phyloP scores from a whole-genome alignment of 2,329 filamentous ascomycete genomes.

The Colletotrichum sp. region DNA sequence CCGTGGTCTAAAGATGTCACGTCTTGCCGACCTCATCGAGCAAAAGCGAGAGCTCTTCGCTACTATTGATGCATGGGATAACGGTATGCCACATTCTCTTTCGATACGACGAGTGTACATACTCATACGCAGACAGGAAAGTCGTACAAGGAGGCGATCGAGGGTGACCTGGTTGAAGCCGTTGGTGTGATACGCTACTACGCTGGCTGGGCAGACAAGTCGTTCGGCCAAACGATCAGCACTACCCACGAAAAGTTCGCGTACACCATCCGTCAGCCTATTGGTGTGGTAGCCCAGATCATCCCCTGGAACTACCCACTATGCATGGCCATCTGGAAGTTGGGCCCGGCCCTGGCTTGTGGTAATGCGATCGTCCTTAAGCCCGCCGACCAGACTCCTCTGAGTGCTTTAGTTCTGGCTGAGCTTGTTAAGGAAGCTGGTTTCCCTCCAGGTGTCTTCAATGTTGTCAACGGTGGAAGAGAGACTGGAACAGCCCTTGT shows the following conservation, averaged over 20 bases:
- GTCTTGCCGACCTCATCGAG: constrained; percentile 73
- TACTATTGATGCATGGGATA: constrained; percentile 76
- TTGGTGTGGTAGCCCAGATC: constrained; percentile 65
- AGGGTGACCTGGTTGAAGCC: constrained; percentile 63
- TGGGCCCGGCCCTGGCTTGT: constrained; percentile 39
- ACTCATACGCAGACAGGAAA: constrained; percentile 41
- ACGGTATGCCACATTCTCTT: not conserved
- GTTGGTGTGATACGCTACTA: constrained; percentile 69
- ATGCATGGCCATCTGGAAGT: not conserved
- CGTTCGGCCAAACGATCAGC: constrained; percentile 77
- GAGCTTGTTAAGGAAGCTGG: constrained; percentile 76
- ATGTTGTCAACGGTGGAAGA: constrained; percentile 75
- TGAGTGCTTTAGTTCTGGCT: constrained; percentile 45
- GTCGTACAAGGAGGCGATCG: constrained; percentile 67
- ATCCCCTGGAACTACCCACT: not conserved
- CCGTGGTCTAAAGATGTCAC: constrained; percentile 67
- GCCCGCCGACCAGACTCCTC: not conserved
- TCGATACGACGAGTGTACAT: not conserved
- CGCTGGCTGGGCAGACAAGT: constrained; percentile 79
- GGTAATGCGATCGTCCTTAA: not conserved
- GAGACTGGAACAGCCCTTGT: constrained; percentile 73
- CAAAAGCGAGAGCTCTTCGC: constrained; percentile 57
- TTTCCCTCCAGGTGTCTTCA: constrained; percentile 79
- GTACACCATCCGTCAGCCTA: constrained; percentile 75
- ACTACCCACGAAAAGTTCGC: constrained; percentile 73